These are phyloP conservation scores for Trichosporon coremiiforme DNA, from an alignment of 1,284 basidiomycete genomes.

Conservation along the genomic window DNA sequence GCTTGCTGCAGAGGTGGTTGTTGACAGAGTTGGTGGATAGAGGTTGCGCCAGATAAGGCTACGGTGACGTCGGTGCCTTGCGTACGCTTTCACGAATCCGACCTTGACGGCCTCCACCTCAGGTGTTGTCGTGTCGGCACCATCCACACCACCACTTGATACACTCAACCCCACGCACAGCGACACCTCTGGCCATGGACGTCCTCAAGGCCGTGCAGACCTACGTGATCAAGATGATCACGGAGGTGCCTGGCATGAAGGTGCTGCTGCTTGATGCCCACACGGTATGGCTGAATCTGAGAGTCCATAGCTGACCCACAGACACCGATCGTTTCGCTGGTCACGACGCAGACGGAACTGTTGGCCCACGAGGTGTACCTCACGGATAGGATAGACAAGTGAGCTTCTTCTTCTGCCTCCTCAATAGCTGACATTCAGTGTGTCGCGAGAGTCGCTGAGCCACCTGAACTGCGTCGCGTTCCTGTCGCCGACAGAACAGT, in stretches of 20 bases:
- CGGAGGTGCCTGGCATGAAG: slow-evolving; percentile 87
- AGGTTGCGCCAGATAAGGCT: background rate
- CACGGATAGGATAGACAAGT: slow-evolving; percentile 94
- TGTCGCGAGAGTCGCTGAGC: slow-evolving; percentile 80
- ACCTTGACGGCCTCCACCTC: background rate
- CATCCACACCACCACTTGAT: slow-evolving; percentile 2
- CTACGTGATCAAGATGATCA: slow-evolving; percentile 88
- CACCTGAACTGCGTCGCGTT: slow-evolving; percentile 98
- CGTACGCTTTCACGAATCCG: background rate
- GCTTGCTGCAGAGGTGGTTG: background rate
- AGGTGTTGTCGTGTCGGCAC: slow-evolving; percentile 15
- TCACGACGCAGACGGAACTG: slow-evolving; percentile 90
- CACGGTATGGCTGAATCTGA: slow-evolving; percentile 65
- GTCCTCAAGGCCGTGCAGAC: slow-evolving; percentile 91
- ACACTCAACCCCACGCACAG: background rate
- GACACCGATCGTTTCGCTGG: slow-evolving; percentile 97
- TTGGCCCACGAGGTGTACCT: slow-evolving; percentile 97
- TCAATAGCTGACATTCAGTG: slow-evolving; percentile 47
- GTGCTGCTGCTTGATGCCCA: slow-evolving; percentile 94
- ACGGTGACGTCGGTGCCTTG: slow-evolving; percentile 20
- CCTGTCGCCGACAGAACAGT: slow-evolving; percentile 76
- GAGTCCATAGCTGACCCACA: slow-evolving; percentile 49
- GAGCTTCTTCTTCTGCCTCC: slow-evolving; percentile 25
- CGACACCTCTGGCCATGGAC: slow-evolving; percentile 67
- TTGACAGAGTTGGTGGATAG: background rate